These are phyloP conservation scores for Capronia coronata DNA, from an alignment of 2,329 filamentous ascomycete genomes.

Conservation along the genomic window DNA sequence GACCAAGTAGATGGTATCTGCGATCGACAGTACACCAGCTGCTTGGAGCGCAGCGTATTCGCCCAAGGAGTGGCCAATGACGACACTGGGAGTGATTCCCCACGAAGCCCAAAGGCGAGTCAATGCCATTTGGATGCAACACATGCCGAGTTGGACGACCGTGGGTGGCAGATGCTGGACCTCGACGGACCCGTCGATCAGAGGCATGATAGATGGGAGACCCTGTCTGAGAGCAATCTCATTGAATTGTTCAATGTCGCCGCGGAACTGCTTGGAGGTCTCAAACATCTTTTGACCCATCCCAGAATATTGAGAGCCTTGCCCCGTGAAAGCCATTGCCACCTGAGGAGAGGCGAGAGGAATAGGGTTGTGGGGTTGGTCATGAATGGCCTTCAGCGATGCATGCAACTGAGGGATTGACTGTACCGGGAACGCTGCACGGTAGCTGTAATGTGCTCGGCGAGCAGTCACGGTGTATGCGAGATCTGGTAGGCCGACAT, in stretches of 20 bases:
- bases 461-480: slow-evolving; percentile 63
- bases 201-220: slow-evolving; percentile 35
- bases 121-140: slow-evolving; percentile 38
- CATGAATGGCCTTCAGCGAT: slow-evolving; percentile 28
- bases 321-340: slow-evolving; percentile 37
- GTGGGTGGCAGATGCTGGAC: slow-evolving; percentile 32
- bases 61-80: slow-evolving; percentile 40
- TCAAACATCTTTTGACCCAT: slow-evolving; percentile 36
- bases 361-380: slow-evolving; percentile 30
- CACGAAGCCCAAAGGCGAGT: slow-evolving; percentile 34
- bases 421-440: slow-evolving; percentile 32
- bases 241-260: slow-evolving; percentile 32
- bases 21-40: slow-evolving; percentile 35
- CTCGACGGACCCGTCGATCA: slow-evolving; percentile 33
- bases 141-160: slow-evolving; percentile 35
- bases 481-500: slow-evolving; percentile 49
- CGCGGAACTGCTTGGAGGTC: slow-evolving; percentile 31
- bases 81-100: slow-evolving; percentile 35
- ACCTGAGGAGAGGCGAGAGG: slow-evolving; percentile 31
- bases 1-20: slow-evolving; percentile 38
- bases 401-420: slow-evolving; percentile 31
- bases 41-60: slow-evolving; percentile 39
- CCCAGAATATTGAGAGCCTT: slow-evolving; percentile 36
- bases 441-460: slow-evolving; percentile 40
- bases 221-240: slow-evolving; percentile 33